Percentiles rank a stretch among this genome's conserved stretches.
Evolutionary conservation across 23 red algal genomes (phyloP).

Genomic region (Gracilariopsis chorda): DNA sequence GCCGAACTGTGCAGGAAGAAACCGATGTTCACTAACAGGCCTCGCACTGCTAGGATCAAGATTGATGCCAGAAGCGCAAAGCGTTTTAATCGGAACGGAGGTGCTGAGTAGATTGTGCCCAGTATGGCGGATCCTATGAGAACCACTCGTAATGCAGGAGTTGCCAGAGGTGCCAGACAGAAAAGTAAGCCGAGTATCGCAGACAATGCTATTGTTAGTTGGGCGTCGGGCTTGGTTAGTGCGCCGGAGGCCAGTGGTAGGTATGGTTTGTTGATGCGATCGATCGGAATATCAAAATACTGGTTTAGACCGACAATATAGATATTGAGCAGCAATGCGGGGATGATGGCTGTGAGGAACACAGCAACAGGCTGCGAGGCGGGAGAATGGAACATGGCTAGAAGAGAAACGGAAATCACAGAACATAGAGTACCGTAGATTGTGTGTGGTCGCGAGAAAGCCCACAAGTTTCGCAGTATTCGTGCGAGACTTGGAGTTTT

Average conservation of each 20-base stretch:
- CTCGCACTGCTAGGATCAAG: slow-evolving; percentile 80
- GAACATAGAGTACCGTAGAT: slow-evolving; percentile 75
- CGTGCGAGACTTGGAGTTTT: background rate
- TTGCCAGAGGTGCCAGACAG: slow-evolving; percentile 49
- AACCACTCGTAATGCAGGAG: slow-evolving; percentile 55
- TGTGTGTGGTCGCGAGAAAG: slow-evolving; percentile 86
- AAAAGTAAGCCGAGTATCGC: slow-evolving; percentile 49
- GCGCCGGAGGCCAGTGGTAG: slow-evolving; percentile 85
- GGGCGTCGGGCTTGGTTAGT: slow-evolving; percentile 59
- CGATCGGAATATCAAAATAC: slow-evolving; percentile 83
- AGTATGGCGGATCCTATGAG: slow-evolving; percentile 64
- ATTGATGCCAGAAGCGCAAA: slow-evolving; percentile 81
- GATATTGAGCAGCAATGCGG: slow-evolving; percentile 81
- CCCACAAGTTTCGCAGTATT: slow-evolving; percentile 53
- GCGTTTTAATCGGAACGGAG: slow-evolving; percentile 91
- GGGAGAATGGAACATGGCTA: slow-evolving; percentile 33
- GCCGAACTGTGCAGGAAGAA: slow-evolving; percentile 71
- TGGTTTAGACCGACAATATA: slow-evolving; percentile 98
- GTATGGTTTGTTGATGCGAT: slow-evolving; percentile 94
- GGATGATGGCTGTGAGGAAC: slow-evolving; percentile 62
- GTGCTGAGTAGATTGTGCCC: slow-evolving; percentile 80
- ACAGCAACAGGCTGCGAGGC: background rate
- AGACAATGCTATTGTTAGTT: slow-evolving; percentile 14
- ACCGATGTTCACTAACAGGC: slow-evolving; percentile 82
- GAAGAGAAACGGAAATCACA: slow-evolving; percentile 61